A percentile compares a stretch with the other conserved stretches of the same genome.
Conservation (phyloP, 2,329 filamentous ascomycete species). For the Coniochaeta prunicola region DNA sequence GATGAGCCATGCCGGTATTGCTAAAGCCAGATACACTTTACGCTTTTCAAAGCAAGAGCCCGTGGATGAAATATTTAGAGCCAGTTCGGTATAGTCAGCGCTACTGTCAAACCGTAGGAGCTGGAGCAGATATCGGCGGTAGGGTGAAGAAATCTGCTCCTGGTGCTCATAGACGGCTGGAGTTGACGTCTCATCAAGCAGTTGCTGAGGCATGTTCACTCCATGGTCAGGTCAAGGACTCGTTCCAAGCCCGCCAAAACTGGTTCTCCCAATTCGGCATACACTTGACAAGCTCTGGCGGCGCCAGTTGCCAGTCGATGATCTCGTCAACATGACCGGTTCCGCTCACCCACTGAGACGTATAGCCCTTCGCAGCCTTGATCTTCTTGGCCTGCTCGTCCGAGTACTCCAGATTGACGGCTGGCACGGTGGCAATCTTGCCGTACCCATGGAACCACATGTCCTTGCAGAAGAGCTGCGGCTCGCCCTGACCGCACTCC, state of each 20-base stretch:
- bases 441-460: constrained; percentile 40
- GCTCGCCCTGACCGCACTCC: constrained; percentile 49
- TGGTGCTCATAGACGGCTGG: too few relatives aligned
- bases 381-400: constrained; percentile 33
- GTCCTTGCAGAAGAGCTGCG: constrained; percentile 47
- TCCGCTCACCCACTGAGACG: constrained; percentile 23
- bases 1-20: too few relatives aligned
- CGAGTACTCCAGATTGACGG: constrained; percentile 46
- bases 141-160: too few relatives aligned
- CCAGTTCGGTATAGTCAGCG: too few relatives aligned
- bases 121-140: too few relatives aligned
- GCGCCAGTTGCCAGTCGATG: constrained; percentile 33
- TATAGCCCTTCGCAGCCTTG: constrained; percentile 42
- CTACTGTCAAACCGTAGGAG: too few relatives aligned
- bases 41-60: too few relatives aligned
- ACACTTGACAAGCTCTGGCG: constrained; percentile 38
- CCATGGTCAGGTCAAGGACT: constrained; percentile 8
- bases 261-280: constrained; percentile 33
- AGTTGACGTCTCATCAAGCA: too few relatives aligned
- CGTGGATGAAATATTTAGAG: too few relatives aligned
- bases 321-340: constrained; percentile 17
- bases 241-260: constrained; percentile 31
- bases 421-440: constrained; percentile 47
- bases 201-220: background rate
- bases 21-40: too few relatives aligned